Percentiles rank a stretch among this genome's conserved stretches.
These are phyloP conservation scores for Wickerhamiella kurtzmanii DNA, from an alignment of 805 yeast species.

Conservation along the genomic window DNA sequence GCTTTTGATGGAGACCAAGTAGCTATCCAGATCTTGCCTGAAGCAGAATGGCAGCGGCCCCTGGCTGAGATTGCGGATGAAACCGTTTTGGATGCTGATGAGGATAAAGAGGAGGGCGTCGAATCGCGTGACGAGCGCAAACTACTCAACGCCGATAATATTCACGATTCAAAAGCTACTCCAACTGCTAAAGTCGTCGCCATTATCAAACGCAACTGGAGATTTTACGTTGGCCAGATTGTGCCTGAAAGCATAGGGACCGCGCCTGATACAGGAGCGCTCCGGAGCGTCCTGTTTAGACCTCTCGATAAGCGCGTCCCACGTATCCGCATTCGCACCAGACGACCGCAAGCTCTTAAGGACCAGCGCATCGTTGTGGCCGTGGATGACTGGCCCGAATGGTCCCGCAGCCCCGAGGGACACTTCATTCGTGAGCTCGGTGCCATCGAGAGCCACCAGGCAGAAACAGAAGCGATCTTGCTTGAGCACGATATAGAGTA, in stretches of 20 bases:
- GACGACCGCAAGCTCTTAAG: slow-evolving; percentile 68
- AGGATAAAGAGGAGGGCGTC: slow-evolving; percentile 31
- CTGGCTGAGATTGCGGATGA: slow-evolving; percentile 70
- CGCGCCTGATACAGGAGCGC: slow-evolving; percentile 42
- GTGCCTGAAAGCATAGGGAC: slow-evolving; percentile 30
- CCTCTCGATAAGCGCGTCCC: slow-evolving; percentile 87
- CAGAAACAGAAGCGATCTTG: slow-evolving; percentile 89
- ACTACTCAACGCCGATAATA: slow-evolving; percentile 29
- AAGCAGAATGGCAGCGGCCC: slow-evolving; percentile 77
- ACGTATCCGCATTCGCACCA: slow-evolving; percentile 69
- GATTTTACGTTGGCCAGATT: slow-evolving; percentile 89
- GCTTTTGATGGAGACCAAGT: slow-evolving; percentile 88
- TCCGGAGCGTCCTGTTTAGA: slow-evolving; percentile 67
- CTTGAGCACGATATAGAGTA: slow-evolving; percentile 94
- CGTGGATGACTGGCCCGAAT: slow-evolving; percentile 82
- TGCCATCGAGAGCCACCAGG: slow-evolving; percentile 77
- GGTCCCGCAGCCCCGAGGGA: slow-evolving; percentile 80
- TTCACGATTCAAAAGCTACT: background rate
- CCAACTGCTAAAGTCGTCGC: slow-evolving; percentile 96
- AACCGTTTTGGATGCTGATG: slow-evolving; percentile 39
- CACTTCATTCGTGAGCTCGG: slow-evolving; percentile 88
- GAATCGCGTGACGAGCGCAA: background rate
- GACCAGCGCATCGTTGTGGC: slow-evolving; percentile 87
- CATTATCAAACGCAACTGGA: slow-evolving; percentile 80
- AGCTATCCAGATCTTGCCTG: slow-evolving; percentile 77